A percentile compares a stretch with the other conserved stretches of the same genome.
Conservation (phyloP, 306 rosid species). For the Trichosanthes truncata region DNA sequence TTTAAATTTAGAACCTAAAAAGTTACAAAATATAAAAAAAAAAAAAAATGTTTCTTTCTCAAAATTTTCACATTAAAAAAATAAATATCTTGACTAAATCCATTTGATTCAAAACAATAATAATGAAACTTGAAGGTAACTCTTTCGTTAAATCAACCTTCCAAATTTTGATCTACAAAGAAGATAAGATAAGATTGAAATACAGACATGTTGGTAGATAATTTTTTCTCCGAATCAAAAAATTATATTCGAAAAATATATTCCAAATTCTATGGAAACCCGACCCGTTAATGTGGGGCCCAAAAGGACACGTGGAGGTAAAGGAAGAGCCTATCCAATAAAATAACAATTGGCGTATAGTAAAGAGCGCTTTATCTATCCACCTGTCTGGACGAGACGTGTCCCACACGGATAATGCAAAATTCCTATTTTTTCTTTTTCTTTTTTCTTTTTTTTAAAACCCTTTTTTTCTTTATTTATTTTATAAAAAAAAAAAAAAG, state of each 20-base stretch:
- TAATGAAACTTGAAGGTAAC: too few relatives aligned
- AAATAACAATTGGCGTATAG: constrained; percentile 9
- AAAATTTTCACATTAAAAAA: too few relatives aligned
- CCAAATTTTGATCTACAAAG: neutral
- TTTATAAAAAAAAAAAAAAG: neutral
- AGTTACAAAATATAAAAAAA: too few relatives aligned
- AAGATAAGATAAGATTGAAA: neutral
- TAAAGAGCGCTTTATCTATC: constrained; percentile 15
- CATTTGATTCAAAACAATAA: too few relatives aligned
- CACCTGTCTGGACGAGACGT: constrained; percentile 12
- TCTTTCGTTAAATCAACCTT: too few relatives aligned
- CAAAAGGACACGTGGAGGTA: neutral
- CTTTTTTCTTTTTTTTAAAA: neutral
- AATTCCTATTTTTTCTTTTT: neutral
- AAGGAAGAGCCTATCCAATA: neutral
- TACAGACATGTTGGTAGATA: neutral
- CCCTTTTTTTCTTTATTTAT: neutral
- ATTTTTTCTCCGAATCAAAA: neutral
- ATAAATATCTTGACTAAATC: too few relatives aligned
- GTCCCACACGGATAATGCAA: constrained; percentile 11
- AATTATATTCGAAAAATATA: neutral
- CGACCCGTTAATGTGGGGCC: neutral
- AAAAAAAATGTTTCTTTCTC: too few relatives aligned
- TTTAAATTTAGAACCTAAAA: too few relatives aligned
- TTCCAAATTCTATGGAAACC: neutral